These are phyloP conservation scores for Eucalyptus erythrocorys DNA, from an alignment of 345 rosid genomes.

Conservation along the genomic window DNA sequence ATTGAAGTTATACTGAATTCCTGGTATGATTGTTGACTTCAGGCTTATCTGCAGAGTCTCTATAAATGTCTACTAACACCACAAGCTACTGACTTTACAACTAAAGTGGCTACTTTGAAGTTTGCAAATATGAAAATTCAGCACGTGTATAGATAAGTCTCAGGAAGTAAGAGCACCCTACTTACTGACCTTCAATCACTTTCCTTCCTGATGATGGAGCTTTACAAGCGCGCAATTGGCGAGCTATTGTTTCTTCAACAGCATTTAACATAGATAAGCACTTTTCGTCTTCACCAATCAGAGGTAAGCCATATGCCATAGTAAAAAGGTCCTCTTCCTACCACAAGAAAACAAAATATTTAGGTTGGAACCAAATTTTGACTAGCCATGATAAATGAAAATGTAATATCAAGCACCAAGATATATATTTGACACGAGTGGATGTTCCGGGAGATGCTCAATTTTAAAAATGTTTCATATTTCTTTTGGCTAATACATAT, in stretches of 20 bases:
- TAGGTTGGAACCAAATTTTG: neutral
- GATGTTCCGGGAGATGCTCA: neutral
- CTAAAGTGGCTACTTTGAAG: neutral
- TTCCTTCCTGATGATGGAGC: conserved; percentile 51
- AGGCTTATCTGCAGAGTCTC: neutral
- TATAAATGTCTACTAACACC: neutral
- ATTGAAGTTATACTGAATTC: neutral
- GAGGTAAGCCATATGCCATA: conserved; percentile 87
- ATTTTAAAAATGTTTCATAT: neutral
- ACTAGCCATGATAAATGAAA: neutral
- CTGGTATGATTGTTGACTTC: neutral
- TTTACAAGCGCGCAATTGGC: conserved; percentile 86
- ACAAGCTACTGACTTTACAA: neutral
- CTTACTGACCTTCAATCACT: conserved; percentile 32
- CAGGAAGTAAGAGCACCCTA: conserved; percentile 3
- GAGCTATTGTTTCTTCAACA: conserved; percentile 80
- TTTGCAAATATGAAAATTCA: neutral
- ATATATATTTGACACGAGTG: neutral
- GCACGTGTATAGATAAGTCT: neutral
- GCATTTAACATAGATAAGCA: conserved; percentile 79
- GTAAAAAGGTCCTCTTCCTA: conserved; percentile 96
- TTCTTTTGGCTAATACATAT: neutral
- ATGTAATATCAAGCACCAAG: neutral
- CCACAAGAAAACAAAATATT: neutral
- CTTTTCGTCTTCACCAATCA: conserved; percentile 71